Percentiles rank a stretch among this genome's conserved stretches.
Evolutionary conservation across 306 rosid genomes (phyloP).

Genomic region (Gastrolobium villosum): DNA sequence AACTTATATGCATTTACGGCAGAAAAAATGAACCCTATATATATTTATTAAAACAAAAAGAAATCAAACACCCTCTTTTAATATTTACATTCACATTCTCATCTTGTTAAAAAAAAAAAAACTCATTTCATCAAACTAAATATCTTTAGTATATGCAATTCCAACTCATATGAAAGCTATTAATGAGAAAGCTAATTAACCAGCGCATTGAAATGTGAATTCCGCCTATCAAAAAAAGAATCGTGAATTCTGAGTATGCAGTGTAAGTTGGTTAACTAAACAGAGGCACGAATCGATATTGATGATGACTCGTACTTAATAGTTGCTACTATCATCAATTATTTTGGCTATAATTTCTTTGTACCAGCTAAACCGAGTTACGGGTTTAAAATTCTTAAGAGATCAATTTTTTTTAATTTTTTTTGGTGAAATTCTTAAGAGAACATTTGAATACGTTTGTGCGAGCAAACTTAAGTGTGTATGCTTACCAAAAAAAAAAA

Average conservation of each 20-base stretch:
- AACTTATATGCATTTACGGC: too few relatives aligned
- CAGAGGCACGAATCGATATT: neutral
- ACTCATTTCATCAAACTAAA: neutral
- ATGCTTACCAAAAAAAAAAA: too few relatives aligned
- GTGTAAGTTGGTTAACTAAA: neutral
- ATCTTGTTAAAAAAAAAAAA: neutral
- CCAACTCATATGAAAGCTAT: neutral
- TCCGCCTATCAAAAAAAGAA: neutral
- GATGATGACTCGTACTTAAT: neutral
- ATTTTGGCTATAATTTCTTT: neutral
- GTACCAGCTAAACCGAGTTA: neutral
- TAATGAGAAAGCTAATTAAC: neutral
- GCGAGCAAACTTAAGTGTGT: too few relatives aligned
- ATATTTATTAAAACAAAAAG: neutral
- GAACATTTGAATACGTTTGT: too few relatives aligned
- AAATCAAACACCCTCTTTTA: neutral
- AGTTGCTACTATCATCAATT: neutral
- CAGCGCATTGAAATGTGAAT: neutral
- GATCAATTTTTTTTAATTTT: too few relatives aligned
- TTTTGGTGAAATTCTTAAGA: too few relatives aligned
- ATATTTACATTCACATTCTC: neutral
- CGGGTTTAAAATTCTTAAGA: too few relatives aligned
- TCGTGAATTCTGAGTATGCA: neutral
- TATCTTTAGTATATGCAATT: neutral
- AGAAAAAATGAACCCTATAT: too few relatives aligned